phyloP scores from a whole-genome alignment of 2,329 filamentous ascomycete species.

The Colletotrichum costaricense region DNA sequence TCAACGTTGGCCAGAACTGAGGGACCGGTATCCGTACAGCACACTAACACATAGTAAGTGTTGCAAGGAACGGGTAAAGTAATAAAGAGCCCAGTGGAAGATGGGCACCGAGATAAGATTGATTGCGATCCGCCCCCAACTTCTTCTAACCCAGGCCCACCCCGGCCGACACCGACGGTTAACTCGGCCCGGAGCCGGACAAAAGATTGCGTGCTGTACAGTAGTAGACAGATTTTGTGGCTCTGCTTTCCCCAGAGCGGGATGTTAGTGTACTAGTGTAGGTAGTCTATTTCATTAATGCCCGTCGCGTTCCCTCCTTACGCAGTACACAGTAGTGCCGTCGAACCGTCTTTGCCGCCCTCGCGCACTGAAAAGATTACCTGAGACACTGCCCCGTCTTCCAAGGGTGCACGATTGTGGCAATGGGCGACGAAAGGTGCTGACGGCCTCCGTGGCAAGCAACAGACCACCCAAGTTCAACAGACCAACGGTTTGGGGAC shows the following conservation, averaged over 20 bases:
- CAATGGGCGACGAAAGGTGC: background rate
- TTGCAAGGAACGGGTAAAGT: background rate
- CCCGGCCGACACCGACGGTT: conserved; percentile 18
- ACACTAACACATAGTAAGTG: background rate
- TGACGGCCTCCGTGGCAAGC: background rate
- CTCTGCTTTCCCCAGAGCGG: background rate
- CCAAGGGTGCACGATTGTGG: background rate
- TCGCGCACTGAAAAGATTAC: background rate
- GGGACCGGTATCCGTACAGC: too few species aligned
- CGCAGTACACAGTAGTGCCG: background rate
- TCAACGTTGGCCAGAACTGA: background rate
- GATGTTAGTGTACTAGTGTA: too few species aligned
- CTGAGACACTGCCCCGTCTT: background rate
- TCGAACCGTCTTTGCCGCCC: background rate
- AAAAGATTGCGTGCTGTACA: background rate
- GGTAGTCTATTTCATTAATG: background rate
- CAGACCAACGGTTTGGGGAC: background rate
- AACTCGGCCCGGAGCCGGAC: conserved; percentile 10
- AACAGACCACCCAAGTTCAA: background rate
- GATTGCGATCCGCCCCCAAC: conserved; percentile 22
- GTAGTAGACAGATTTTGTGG: conserved; percentile 6
- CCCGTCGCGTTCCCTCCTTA: background rate
- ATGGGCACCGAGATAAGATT: background rate
- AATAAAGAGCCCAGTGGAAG: background rate
- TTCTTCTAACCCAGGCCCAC: background rate